Base-by-base conservation (phyloP, 345 rosid species). In the Populus nigra region DNA sequence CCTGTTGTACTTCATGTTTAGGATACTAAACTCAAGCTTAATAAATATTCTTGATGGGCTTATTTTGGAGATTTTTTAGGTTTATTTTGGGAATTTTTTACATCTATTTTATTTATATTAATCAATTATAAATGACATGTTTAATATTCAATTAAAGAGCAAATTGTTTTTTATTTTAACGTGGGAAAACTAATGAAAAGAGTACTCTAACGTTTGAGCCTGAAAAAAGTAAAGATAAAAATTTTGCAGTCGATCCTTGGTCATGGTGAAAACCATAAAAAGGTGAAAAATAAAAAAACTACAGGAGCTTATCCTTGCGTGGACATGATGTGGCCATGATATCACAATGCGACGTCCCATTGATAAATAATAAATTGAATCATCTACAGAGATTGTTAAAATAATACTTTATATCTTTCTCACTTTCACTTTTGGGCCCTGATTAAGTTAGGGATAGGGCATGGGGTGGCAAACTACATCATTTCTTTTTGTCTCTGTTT, bases 401-500 rank as follows among this genome's bases (percentile, higher is more conserved):
- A 18, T 10, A 27, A 8, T 15, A 5, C 62, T 39, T 63, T 11
- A 31, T 22, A 29, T 41, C 3, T 53, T 68, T 75, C 38, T 71
- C 73, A 29, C 23, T 72, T 68, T 75, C 67, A 59, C 78, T 70
- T 68, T 76, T 74, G 87, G 87, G 80, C 79, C 87, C 88, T 41
- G 39, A 59, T 13, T 47, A 33, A 78, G 50, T 74, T 76, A 62
- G 81, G 75, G 82, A 65, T 78, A 59, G 76, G 85, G 73, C 55
- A 81, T 61, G 83, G 81, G 88, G 81, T 68, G 87, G 90, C 83
- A 76, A 81, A 76, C 71, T 70, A 69, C 86, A 92, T 92, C 92
- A 89, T 90, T 86, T 89, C 87, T 53, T 86, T 85, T 83, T 89
- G 85, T 89, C 90, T 81, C 83, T 72, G 86, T 72, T 84, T 73